Evolutionary conservation across 1,139 yeast genomes (phyloP).

Genomic region (Taphrina deformans): DNA sequence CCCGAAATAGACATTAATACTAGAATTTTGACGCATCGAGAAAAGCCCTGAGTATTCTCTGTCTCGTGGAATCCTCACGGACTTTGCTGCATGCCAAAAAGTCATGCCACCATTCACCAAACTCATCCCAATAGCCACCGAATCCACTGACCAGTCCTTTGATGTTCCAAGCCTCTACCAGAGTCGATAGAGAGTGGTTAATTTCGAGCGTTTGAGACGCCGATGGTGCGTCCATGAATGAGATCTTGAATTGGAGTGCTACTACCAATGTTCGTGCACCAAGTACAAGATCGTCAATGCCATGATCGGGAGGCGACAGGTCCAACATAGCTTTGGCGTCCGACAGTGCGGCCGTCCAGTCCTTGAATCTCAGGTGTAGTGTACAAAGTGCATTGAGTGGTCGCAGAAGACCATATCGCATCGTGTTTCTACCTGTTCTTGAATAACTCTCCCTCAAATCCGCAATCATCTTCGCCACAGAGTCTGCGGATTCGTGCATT

Average conservation of each 20-base stretch:
- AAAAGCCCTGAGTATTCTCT: background rate
- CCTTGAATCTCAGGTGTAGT: background rate
- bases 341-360: background rate
- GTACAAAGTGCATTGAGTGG: slow-evolving; percentile 11
- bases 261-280: background rate
- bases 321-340: background rate
- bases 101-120: slow-evolving; percentile 1
- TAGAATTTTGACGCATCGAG: background rate
- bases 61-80: background rate
- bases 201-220: background rate
- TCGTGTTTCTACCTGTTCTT: background rate
- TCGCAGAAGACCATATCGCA: background rate
- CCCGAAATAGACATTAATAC: background rate
- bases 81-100: slow-evolving; percentile 4
- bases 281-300: background rate
- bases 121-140: slow-evolving; percentile 17
- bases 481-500: background rate
- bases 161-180: slow-evolving; percentile 9
- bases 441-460: background rate
- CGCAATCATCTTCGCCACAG: background rate
- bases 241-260: background rate
- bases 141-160: slow-evolving; percentile 5
- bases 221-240: background rate
- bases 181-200: background rate
- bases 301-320: slow-evolving; percentile 9